These are phyloP conservation scores for Floccularia luteovirens DNA, from an alignment of 768 basidiomycete species.

Conservation along the genomic window DNA sequence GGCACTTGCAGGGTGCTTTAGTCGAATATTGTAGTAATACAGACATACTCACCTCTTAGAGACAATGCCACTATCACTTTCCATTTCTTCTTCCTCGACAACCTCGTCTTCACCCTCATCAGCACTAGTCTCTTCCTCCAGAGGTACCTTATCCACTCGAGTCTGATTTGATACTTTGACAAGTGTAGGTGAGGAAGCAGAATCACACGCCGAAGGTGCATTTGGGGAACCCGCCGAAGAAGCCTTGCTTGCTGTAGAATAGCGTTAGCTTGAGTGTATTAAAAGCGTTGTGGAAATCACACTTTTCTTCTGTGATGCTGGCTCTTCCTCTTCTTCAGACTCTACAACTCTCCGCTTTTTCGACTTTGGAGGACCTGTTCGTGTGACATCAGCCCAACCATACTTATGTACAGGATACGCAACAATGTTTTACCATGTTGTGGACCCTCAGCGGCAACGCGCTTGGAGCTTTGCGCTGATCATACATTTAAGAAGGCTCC, in stretches of 20 bases:
- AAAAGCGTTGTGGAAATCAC: too few species aligned
- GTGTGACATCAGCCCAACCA: not conserved
- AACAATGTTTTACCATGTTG: constrained; percentile 10
- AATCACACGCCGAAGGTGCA: too few species aligned
- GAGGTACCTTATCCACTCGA: too few species aligned
- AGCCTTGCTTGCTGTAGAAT: too few species aligned
- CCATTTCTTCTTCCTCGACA: constrained; percentile 21
- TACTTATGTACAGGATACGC: too few species aligned
- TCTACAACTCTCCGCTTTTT: constrained; percentile 49
- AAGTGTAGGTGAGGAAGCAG: constrained; percentile 9
- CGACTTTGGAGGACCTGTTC: constrained; percentile 22
- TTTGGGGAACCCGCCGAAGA: too few species aligned
- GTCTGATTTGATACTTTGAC: constrained; percentile 14
- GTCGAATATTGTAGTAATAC: not conserved
- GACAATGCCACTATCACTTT: constrained; percentile 12
- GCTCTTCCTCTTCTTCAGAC: constrained; percentile 45
- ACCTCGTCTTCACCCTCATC: constrained; percentile 13
- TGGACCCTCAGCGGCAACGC: constrained; percentile 18
- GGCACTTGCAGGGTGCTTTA: constrained; percentile 35
- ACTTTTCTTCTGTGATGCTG: not conserved
- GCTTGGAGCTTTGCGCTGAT: constrained; percentile 33
- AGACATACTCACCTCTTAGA: constrained; percentile 4
- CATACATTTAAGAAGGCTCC: not conserved
- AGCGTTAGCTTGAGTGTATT: too few species aligned
- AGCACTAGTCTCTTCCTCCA: constrained; percentile 10